Evolutionary conservation across 257 asterid species (phyloP).

Genomic region (Solanum ahanhuiri): DNA sequence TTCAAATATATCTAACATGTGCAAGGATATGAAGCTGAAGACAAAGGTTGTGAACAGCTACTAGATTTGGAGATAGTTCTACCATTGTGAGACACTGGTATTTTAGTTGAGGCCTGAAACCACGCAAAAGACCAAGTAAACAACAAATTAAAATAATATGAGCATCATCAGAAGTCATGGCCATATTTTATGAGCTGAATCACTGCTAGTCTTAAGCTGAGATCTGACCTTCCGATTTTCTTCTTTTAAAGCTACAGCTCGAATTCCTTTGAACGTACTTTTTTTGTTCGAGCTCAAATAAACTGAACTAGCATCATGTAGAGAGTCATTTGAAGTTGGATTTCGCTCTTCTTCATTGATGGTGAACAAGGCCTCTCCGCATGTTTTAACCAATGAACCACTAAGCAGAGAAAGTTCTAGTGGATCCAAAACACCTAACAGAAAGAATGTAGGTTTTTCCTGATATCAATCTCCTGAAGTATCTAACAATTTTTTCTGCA

Average conservation of each 20-base stretch:
- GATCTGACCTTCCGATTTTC: conserved; percentile 19
- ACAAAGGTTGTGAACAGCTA: conserved; percentile 40
- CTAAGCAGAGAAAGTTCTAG: conserved; percentile 64
- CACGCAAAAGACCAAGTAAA: background rate
- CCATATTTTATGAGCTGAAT: conserved; percentile 6
- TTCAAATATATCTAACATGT: background rate
- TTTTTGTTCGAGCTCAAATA: conserved; percentile 13
- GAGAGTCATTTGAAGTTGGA: conserved; percentile 16
- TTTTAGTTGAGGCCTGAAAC: conserved; percentile 39
- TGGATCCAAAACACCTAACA: conserved; percentile 79
- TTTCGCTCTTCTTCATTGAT: conserved; percentile 26
- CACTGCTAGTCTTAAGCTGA: background rate
- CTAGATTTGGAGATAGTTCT: conserved; percentile 28
- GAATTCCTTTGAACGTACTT: conserved; percentile 15
- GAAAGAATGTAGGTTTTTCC: background rate
- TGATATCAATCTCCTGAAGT: background rate
- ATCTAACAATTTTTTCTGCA: background rate
- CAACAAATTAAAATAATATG: conserved; percentile 12
- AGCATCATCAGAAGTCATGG: conserved; percentile 18
- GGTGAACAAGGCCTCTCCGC: conserved; percentile 28
- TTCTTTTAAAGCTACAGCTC: conserved; percentile 14
- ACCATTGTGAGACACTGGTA: conserved; percentile 18
- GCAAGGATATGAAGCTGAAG: conserved; percentile 79
- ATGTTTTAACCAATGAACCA: conserved; percentile 35
- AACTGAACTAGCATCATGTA: conserved; percentile 3